Conservation (phyloP, 1,139 yeast species). For the Sporopachydermia cereana region DNA sequence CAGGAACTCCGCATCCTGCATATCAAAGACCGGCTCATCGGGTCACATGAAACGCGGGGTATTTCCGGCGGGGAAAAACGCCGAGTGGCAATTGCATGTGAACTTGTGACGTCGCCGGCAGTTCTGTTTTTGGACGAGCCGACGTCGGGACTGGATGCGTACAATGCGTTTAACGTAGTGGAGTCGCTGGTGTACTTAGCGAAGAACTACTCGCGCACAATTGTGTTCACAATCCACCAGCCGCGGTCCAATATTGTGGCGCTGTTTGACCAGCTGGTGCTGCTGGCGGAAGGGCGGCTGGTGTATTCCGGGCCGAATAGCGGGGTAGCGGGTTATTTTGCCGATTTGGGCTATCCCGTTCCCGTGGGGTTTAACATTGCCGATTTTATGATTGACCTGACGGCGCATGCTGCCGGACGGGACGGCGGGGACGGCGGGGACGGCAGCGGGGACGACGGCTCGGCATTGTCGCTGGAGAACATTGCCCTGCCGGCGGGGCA, state of each 20-base stretch:
- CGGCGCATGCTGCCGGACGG: conserved; percentile 44
- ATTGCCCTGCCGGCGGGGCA: conserved; percentile 8
- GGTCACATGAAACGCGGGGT: conserved; percentile 83
- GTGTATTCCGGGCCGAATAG: conserved; percentile 60
- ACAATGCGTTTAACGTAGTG: conserved; percentile 82
- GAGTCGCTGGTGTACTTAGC: conserved; percentile 78
- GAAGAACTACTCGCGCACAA: conserved; percentile 69
- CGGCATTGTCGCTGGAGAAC: conserved; percentile 9
- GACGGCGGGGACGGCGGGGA: conserved; percentile 10
- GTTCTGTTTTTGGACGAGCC: conserved; percentile 79
- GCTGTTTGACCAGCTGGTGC: conserved; percentile 67
- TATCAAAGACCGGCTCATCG: conserved; percentile 78
- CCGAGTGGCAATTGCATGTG: conserved; percentile 85
- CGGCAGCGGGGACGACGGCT: conserved; percentile 11
- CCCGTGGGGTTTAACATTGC: conserved; percentile 91
- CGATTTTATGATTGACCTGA: conserved; percentile 82
- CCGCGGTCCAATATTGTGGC: conserved; percentile 96
- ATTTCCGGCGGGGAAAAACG: conserved; percentile 92
- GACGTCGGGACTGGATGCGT: conserved; percentile 90
- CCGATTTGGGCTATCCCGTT: conserved; percentile 65
- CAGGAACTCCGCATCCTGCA: conserved; percentile 72
- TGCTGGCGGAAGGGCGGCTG: conserved; percentile 75
- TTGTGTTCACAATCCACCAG: conserved; percentile 89
- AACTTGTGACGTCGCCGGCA: conserved; percentile 75
- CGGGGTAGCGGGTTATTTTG: conserved; percentile 65